Percentiles rank a stretch among this genome's conserved stretches.
These are phyloP conservation scores for Malus orientalis DNA, from an alignment of 306 rosid genomes.

Conservation along the genomic window DNA sequence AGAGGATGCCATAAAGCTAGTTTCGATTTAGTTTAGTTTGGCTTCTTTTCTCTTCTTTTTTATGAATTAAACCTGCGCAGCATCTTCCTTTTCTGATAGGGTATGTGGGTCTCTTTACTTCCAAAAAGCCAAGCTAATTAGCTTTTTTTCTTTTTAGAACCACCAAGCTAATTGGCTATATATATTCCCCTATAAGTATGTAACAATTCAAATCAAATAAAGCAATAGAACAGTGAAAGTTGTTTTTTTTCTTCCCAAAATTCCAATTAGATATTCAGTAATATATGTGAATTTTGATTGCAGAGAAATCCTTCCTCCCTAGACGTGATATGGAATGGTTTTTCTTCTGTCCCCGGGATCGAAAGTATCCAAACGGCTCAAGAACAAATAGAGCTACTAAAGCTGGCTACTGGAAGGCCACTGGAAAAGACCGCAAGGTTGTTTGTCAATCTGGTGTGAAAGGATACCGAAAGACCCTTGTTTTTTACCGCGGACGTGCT, in stretches of 20 bases:
- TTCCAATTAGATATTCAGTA: not conserved
- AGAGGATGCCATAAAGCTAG: not conserved
- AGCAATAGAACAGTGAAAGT: not conserved
- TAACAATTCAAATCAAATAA: constrained; percentile 11
- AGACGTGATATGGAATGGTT: constrained; percentile 89
- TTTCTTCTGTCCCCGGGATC: constrained; percentile 87
- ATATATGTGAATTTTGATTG: constrained; percentile 1
- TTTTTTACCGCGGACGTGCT: constrained; percentile 84
- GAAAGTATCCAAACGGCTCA: constrained; percentile 85
- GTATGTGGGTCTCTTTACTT: constrained; percentile 14
- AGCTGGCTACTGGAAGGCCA: constrained; percentile 97
- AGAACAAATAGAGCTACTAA: constrained; percentile 90
- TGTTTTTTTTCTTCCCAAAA: not conserved
- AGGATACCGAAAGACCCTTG: constrained; percentile 82
- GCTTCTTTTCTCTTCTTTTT: constrained; percentile 12
- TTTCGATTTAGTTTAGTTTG: constrained; percentile 6
- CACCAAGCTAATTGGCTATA: constrained; percentile 13
- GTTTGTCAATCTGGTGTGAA: constrained; percentile 44
- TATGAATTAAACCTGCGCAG: not conserved
- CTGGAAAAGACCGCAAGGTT: constrained; percentile 82
- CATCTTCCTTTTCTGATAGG: constrained; percentile 9
- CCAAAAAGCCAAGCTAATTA: constrained; percentile 21
- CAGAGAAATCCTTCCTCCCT: constrained; percentile 87
- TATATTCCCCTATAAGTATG: not conserved
- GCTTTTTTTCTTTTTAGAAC: not conserved